Evolutionary conservation across 768 basidiomycete species (phyloP).

Genomic region (Mycena haematopus): DNA sequence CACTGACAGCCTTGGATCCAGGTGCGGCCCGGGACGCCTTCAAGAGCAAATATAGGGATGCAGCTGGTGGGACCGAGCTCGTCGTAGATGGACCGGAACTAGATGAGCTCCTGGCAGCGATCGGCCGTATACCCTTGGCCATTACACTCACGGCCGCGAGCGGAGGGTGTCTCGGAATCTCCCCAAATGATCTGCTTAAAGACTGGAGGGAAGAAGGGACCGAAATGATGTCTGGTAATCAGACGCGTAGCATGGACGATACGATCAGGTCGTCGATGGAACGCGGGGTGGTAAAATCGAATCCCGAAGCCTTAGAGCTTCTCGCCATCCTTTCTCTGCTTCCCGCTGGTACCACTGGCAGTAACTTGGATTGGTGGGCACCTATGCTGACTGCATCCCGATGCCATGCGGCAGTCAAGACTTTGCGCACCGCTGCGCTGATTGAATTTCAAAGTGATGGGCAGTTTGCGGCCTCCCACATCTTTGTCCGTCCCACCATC

Average conservation of each 20-base stretch:
- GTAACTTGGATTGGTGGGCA: constrained; percentile 25
- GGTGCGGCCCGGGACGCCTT: too few relatives aligned
- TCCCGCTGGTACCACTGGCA: constrained; percentile 31
- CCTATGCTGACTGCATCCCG: constrained; percentile 7
- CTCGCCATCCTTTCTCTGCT: constrained; percentile 35
- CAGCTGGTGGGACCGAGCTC: too few relatives aligned
- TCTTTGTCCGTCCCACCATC: constrained; percentile 32
- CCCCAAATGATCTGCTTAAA: background rate
- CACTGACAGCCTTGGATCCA: background rate
- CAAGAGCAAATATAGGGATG: too few relatives aligned
- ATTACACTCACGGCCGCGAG: constrained; percentile 42
- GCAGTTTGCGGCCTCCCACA: constrained; percentile 5
- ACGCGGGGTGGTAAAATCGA: constrained; percentile 25
- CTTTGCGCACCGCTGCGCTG: constrained; percentile 15
- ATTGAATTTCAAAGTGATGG: constrained; percentile 6
- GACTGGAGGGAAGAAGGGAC: constrained; percentile 10
- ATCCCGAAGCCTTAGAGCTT: constrained; percentile 31
- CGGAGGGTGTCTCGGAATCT: constrained; percentile 2
- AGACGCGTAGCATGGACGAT: background rate
- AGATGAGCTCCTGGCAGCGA: constrained; percentile 22
- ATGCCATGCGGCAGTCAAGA: background rate
- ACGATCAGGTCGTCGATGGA: constrained; percentile 14
- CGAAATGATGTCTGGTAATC: background rate
- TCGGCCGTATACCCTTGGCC: constrained; percentile 42
- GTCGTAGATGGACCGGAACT: background rate